Percentiles rank a stretch among this genome's conserved stretches.
Conservation (phyloP, 345 rosid species). For the Rhodomyrtus tomentosa region DNA sequence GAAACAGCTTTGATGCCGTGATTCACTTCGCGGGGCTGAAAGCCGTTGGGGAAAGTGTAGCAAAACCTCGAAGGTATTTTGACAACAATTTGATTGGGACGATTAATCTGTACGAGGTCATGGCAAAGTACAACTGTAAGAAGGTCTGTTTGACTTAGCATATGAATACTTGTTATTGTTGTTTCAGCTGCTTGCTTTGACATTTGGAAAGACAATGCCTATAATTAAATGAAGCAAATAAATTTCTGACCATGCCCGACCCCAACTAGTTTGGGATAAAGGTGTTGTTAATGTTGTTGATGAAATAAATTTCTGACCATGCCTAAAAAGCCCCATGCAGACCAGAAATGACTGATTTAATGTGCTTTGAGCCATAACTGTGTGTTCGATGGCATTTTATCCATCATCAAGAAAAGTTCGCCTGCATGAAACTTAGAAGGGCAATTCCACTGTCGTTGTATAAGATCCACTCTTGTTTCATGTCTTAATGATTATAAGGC, state of each 20-base stretch:
- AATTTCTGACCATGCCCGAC: not conserved
- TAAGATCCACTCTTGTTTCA: not conserved
- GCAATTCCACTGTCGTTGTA: not conserved
- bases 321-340: not conserved
- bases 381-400: not conserved
- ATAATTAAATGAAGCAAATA: not conserved
- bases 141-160: slow-evolving; percentile 22
- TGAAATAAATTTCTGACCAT: not conserved
- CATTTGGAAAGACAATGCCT: not conserved
- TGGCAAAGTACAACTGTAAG: slow-evolving; percentile 67
- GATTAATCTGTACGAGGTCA: slow-evolving; percentile 55
- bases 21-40: slow-evolving; percentile 94
- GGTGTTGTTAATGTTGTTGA: no score
- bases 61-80: slow-evolving; percentile 68
- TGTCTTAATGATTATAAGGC: not conserved
- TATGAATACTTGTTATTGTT: not conserved
- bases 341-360: not conserved
- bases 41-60: slow-evolving; percentile 89
- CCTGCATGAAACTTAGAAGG: not conserved
- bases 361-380: not conserved
- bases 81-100: slow-evolving; percentile 73
- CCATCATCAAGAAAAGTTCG: not conserved
- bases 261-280: no score
- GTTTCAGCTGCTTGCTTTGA: not conserved
- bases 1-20: slow-evolving; percentile 76